Conservation (phyloP, 23 red algal species). For the Agarophyton chilense region DNA sequence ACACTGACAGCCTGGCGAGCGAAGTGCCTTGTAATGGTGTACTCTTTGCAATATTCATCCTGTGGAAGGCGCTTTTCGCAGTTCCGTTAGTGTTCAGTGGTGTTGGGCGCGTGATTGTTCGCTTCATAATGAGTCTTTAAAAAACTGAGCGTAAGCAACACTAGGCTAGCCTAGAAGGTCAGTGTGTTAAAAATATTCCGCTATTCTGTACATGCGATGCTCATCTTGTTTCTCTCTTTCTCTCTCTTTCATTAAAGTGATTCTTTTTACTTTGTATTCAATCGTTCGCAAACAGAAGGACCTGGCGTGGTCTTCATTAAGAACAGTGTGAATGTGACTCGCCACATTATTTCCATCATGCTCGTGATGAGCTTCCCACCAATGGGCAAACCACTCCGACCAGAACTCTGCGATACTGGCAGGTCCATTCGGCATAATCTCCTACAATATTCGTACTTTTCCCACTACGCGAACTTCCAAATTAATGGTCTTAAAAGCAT, state of each 20-base stretch:
- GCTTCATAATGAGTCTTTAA: constrained; percentile 36
- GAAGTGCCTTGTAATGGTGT: constrained; percentile 58
- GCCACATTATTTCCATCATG: constrained; percentile 46
- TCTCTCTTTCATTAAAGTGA: no score
- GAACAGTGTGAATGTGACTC: constrained; percentile 40
- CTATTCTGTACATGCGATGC: constrained; percentile 38
- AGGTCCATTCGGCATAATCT: constrained; percentile 47
- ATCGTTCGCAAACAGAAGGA: no score
- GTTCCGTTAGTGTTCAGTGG: constrained; percentile 37
- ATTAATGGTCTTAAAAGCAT: constrained; percentile 78
- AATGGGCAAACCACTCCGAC: constrained; percentile 88
- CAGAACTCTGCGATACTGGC: constrained; percentile 76
- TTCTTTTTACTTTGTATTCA: no score
- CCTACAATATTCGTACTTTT: constrained; percentile 23
- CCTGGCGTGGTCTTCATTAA: constrained; percentile 55
- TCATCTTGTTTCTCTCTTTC: constrained; percentile 35
- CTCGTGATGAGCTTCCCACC: constrained; percentile 40
- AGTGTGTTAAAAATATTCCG: constrained; percentile 42
- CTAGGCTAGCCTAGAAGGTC: constrained; percentile 2
- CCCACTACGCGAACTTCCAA: constrained; percentile 31
- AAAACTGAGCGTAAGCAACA: constrained; percentile 69
- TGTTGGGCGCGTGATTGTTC: constrained; percentile 62
- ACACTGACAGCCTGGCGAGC: constrained; percentile 43
- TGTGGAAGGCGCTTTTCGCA: constrained; percentile 6
- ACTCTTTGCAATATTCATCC: constrained; percentile 64